Conservation (phyloP, 192 early-diverging fungal genomes). For the Phycomyces blakesleeanus region DNA sequence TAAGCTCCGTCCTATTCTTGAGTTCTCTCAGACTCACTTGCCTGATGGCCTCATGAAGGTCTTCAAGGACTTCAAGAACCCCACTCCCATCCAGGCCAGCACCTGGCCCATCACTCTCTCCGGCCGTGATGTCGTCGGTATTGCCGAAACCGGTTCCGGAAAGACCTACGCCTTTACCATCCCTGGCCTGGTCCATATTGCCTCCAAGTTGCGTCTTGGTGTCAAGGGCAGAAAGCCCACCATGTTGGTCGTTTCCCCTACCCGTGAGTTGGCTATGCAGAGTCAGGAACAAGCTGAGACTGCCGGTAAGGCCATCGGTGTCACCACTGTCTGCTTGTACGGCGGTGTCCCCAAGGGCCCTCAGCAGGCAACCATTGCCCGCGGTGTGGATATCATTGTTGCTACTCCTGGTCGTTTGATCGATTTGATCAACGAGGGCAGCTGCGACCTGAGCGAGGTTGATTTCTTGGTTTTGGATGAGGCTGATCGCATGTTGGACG, state of each 20-base stretch:
- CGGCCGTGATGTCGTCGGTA: conserved; percentile 85
- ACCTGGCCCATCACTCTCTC: conserved; percentile 88
- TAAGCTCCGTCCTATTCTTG: conserved; percentile 61
- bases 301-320: conserved; percentile 61
- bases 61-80: conserved; percentile 69
- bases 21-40: conserved; percentile 74
- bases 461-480: conserved; percentile 93
- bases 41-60: conserved; percentile 60
- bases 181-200: conserved; percentile 82
- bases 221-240: conserved; percentile 56
- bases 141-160: conserved; percentile 95
- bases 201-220: conserved; percentile 56
- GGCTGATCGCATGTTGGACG: conserved; percentile 97
- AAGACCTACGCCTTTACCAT: conserved; percentile 95
- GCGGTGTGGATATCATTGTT: conserved; percentile 74
- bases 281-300: conserved; percentile 82
- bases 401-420: conserved; percentile 96
- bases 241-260: conserved; percentile 87
- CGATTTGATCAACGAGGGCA: conserved; percentile 84
- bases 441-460: conserved; percentile 73
- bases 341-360: conserved; percentile 84
- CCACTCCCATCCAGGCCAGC: conserved; percentile 90
- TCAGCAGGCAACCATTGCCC: conserved; percentile 48
- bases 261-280: conserved; percentile 95
- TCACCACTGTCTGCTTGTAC: conserved; percentile 78